These are phyloP conservation scores for Saccharum hybrid DNA, from an alignment of 202 grass and related monocot genomes.

Conservation along the genomic window DNA sequence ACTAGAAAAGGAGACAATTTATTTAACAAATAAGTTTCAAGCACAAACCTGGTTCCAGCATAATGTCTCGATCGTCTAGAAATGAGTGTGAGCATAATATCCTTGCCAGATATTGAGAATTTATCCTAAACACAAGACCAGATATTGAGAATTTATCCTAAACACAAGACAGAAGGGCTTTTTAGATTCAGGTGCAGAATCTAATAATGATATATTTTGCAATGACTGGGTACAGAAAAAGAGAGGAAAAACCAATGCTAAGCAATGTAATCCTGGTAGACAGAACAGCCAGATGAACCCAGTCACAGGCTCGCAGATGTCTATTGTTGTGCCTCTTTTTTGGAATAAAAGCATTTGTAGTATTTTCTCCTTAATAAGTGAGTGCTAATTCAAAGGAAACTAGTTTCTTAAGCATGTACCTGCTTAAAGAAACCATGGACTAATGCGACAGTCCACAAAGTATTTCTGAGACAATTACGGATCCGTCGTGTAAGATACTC, in stretches of 20 bases:
- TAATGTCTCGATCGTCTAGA: constrained; percentile 88
- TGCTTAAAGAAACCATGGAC: constrained; percentile 93
- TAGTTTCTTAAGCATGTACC: constrained; percentile 42
- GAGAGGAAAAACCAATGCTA: not conserved
- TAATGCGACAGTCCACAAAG: constrained; percentile 74
- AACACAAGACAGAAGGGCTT: constrained; percentile 31
- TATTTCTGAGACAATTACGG: constrained; percentile 55
- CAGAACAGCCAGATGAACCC: not conserved
- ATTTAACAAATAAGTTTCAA: constrained; percentile 37
- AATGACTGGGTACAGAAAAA: not conserved
- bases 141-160: constrained; percentile 81
- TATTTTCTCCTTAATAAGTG: constrained; percentile 26
- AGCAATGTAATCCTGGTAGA: constrained; percentile 29
- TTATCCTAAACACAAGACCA: constrained; percentile 72
- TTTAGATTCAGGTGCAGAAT: constrained; percentile 13
- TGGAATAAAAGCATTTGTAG: constrained; percentile 12
- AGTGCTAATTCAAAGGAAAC: constrained; percentile 26
- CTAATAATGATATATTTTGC: not conserved
- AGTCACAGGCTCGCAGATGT: not conserved
- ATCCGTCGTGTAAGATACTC: constrained; percentile 68
- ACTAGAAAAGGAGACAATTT: constrained; percentile 22
- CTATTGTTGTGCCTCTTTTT: not conserved
- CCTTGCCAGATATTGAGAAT: constrained; percentile 71
- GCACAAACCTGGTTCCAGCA: constrained; percentile 87
- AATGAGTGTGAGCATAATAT: constrained; percentile 82